phyloP scores from a whole-genome alignment of 805 yeast genomes.

The Saccharomyces cerevisiae region DNA sequence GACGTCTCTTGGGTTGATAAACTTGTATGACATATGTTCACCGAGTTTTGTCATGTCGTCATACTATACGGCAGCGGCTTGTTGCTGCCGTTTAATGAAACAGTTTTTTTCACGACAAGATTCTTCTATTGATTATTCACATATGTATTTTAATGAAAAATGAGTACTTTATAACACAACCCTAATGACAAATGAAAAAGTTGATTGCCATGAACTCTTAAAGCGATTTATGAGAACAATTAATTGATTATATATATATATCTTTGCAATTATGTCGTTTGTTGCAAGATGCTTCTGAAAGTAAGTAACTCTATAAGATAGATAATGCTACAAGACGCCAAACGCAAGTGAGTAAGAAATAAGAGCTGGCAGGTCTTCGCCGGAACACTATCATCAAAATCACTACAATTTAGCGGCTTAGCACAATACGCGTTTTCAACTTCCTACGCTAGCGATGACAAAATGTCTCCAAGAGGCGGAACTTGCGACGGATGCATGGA shows the following conservation, averaged over 20 bases:
- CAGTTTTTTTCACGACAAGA: too few species aligned
- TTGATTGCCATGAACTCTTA: too few species aligned
- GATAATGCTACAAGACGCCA: not conserved
- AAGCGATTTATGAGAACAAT: too few species aligned
- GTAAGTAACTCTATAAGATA: too few species aligned
- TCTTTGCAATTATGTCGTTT: not conserved
- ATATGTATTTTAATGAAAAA: too few species aligned
- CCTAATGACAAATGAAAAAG: too few species aligned
- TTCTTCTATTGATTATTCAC: too few species aligned
- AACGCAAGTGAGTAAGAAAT: not conserved
- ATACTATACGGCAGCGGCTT: too few species aligned
- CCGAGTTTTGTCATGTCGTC: not conserved
- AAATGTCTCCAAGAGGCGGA: not conserved
- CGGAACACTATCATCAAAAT: not conserved
- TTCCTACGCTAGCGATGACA: not conserved
- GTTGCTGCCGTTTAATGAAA: too few species aligned
- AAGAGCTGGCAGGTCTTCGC: not conserved
- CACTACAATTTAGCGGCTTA: not conserved
- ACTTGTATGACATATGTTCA: constrained; percentile 6
- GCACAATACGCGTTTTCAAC: not conserved
- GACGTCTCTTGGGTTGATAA: constrained; percentile 38
- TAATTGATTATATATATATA: too few species aligned
- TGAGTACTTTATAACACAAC: too few species aligned
- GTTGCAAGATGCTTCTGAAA: too few species aligned
- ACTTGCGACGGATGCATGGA: not conserved